A percentile compares a stretch with the other conserved stretches of the same genome.
Conservation (phyloP, 306 rosid species). For the Leucaena leucocephala region DNA sequence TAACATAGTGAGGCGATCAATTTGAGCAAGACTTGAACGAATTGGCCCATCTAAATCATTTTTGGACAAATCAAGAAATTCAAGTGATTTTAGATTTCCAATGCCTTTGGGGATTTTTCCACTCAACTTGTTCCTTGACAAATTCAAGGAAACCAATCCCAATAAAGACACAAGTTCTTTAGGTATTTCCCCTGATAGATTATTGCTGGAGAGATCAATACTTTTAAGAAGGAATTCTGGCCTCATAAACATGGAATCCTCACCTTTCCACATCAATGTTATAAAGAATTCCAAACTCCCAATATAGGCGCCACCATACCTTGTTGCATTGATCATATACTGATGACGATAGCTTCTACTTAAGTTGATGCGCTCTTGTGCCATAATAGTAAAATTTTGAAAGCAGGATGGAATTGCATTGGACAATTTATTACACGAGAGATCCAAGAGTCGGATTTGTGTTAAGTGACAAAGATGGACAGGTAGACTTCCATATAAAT, state of each 20-base stretch:
- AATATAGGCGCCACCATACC: too few species aligned
- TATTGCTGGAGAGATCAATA: conserved; percentile 35
- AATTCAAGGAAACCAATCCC: conserved; percentile 23
- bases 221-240: not conserved
- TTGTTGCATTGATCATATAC: not conserved
- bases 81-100: conserved; percentile 22
- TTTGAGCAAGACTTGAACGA: conserved; percentile 9
- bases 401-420: not conserved
- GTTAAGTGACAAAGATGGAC: conserved; percentile 7
- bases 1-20: conserved; percentile 8
- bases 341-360: rapidly evolving
- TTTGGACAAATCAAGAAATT: conserved; percentile 35
- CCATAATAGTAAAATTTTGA: conserved; percentile 11
- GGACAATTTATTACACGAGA: not conserved
- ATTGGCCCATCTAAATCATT: conserved; percentile 19
- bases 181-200: conserved; percentile 27
- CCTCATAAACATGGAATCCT: not conserved
- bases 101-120: conserved; percentile 16
- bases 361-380: not conserved
- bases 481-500: not conserved
- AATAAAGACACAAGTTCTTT: not conserved
- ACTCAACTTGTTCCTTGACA: conserved; percentile 13
- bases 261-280: conserved; percentile 29
- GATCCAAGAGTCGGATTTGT: conserved; percentile 2
- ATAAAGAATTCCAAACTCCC: not conserved